Base-by-base conservation (phyloP, 768 basidiomycete genomes). In the Pisolithus sp. region DNA sequence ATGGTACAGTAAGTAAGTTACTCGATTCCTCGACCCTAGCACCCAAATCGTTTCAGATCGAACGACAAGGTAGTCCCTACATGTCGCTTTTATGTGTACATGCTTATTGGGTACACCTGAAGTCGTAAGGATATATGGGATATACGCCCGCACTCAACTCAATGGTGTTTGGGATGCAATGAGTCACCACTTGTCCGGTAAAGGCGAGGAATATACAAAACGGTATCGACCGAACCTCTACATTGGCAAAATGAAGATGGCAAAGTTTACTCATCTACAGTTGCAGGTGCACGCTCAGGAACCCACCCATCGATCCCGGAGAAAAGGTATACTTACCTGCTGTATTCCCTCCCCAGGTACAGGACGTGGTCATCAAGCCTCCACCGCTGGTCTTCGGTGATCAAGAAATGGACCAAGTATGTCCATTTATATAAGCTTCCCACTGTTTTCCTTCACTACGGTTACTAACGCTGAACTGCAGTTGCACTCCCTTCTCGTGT, bases 401-500 rank as follows among this genome's bases (percentile, higher is more conserved):
- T 5, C 72, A 80, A 28, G 74, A 78, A 44, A 66, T 69, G 41
- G 73, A 76, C 50, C 73, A 80, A 71, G 80, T 81, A 10, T 7
- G 56, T 53, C 21, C 2, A 8, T 30, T 12, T 5, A 8, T 26
- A 20, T 18, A 9, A 21, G 8, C 30, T 8, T 13, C 8, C 30
- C 7, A 20, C 42, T 42, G 18, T 46, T 57, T 17, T 8, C 30
- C 30, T 23, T 13, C 37, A 34, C 26, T 21, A 31, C 9, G 8
- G 30, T 12, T 5, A 31, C 30, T 31, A 9, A 31, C 30, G 30
- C 12, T 4, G 4, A 31, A 26, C 21, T 49, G 5, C 43, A 83
- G 80, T 67, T 83, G 8, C 82, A 85, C 55, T 71, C 77, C 2
- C 71, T 83, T 23, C 71, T 84, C n/a, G 74, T 81, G 81, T 84